Percentiles rank a stretch among this genome's conserved stretches.
These are phyloP conservation scores for Penicillium silybi DNA, from an alignment of 495 filamentous ascomycete species.

Conservation along the genomic window DNA sequence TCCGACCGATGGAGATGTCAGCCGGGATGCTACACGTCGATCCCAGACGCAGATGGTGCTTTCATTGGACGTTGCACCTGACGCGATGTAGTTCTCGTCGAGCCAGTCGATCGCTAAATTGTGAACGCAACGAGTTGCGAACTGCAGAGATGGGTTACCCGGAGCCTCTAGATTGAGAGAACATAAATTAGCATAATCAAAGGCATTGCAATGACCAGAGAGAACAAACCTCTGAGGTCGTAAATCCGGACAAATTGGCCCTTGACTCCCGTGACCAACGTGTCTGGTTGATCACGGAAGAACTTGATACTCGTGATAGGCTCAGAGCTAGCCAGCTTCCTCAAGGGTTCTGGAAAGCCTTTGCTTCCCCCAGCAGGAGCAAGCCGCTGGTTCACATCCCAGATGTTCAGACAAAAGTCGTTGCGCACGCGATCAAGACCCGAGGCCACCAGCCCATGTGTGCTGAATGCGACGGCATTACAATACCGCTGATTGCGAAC, in stretches of 20 bases:
- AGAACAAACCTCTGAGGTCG: conserved; percentile 72
- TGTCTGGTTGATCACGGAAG: conserved; percentile 79
- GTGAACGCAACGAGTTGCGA: conserved; percentile 79
- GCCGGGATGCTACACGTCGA: conserved; percentile 59
- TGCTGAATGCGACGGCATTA: conserved; percentile 88
- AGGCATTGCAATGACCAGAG: conserved; percentile 1
- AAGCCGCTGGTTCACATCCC: conserved; percentile 74
- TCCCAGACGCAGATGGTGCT: conserved; percentile 84
- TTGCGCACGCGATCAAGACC: conserved; percentile 89
- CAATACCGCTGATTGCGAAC: conserved; percentile 84
- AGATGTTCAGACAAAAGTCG: conserved; percentile 89
- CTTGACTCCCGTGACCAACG: conserved; percentile 77
- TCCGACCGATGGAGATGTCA: conserved; percentile 36
- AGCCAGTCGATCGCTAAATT: conserved; percentile 86
- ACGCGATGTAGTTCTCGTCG: conserved; percentile 93
- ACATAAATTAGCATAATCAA: conserved; percentile 3
- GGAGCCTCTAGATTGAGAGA: conserved; percentile 36
- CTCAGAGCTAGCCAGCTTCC: conserved; percentile 76
- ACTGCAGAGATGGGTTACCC: conserved; percentile 56
- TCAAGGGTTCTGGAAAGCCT: conserved; percentile 54
- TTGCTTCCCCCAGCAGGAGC: conserved; percentile 34
- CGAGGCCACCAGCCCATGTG: conserved; percentile 72
- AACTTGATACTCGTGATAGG: conserved; percentile 89
- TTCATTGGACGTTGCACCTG: conserved; percentile 67
- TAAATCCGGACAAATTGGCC: conserved; percentile 85